Evolutionary conservation across 2,329 filamentous ascomycete species (phyloP).

Genomic region (Ascochyta rabiei): DNA sequence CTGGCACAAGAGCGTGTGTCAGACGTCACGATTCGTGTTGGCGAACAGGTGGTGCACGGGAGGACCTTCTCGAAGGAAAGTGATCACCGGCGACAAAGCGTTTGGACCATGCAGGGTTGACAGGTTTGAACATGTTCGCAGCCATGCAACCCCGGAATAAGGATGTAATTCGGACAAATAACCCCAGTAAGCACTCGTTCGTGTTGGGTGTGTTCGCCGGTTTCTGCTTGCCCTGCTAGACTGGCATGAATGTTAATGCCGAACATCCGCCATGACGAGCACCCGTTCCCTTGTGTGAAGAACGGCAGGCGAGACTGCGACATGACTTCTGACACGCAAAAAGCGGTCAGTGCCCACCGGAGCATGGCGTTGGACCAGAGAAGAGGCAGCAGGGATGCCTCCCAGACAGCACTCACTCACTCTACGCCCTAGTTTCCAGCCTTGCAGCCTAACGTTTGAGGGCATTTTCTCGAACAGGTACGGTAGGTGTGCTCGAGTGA

Average conservation of each 20-base stretch:
- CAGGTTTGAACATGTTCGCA: constrained; percentile 40
- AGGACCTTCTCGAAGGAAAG: constrained; percentile 31
- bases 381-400: constrained; percentile 14
- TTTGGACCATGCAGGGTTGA: constrained; percentile 14
- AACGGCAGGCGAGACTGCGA: constrained; percentile 17
- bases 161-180: constrained; percentile 13
- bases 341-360: constrained; percentile 7
- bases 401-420: neutral
- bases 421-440: constrained; percentile 19
- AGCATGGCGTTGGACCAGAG: constrained; percentile 14
- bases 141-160: constrained; percentile 21
- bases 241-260: constrained; percentile 25
- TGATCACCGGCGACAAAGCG: constrained; percentile 21
- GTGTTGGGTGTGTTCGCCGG: constrained; percentile 25
- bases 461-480: constrained; percentile 9
- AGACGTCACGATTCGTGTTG: constrained; percentile 25
- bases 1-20: constrained; percentile 12
- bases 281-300: constrained; percentile 12
- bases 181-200: constrained; percentile 7
- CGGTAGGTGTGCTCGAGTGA: neutral
- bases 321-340: neutral
- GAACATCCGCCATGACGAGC: constrained; percentile 24
- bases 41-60: constrained; percentile 31
- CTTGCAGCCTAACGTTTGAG: constrained; percentile 21
- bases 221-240: constrained; percentile 15